Conservation (phyloP, 129 eudicot species). For the Kitagawia praeruptora region DNA sequence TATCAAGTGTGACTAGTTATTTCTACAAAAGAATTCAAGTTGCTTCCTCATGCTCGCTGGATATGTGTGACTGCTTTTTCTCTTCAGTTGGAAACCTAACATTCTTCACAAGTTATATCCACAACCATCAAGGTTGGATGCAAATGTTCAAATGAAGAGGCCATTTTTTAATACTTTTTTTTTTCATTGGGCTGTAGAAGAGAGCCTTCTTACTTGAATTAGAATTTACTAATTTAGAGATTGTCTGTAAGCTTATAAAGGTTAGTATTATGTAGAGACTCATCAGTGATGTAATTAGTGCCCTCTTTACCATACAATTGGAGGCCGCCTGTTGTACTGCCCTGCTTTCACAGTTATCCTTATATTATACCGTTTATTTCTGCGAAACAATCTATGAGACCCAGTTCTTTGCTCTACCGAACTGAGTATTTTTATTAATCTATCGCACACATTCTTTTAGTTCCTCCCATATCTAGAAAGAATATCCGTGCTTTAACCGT, state of each 20-base stretch:
- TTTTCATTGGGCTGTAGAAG: neutral
- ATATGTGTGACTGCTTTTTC: neutral
- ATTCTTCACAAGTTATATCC: neutral
- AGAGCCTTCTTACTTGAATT: conserved; percentile 3
- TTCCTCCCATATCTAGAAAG: too few relatives aligned
- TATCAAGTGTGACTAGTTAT: conserved; percentile 5
- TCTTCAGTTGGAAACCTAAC: neutral
- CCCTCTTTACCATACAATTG: too few relatives aligned
- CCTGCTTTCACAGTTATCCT: neutral
- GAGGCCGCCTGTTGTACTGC: neutral
- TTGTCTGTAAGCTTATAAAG: neutral
- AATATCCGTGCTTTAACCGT: too few relatives aligned
- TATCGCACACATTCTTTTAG: too few relatives aligned
- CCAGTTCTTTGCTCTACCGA: too few relatives aligned
- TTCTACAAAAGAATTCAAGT: neutral
- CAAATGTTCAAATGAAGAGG: neutral
- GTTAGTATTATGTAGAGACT: neutral
- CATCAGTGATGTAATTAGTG: conserved; percentile 4
- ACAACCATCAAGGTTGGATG: conserved; percentile 2
- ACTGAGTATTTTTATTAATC: too few relatives aligned
- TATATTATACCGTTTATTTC: neutral
- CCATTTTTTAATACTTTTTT: neutral
- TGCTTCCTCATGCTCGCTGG: neutral
- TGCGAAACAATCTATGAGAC: neutral
- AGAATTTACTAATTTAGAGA: conserved; percentile 2